Conservation (phyloP, 768 basidiomycete genomes). For the Phylloporus scabripes region DNA sequence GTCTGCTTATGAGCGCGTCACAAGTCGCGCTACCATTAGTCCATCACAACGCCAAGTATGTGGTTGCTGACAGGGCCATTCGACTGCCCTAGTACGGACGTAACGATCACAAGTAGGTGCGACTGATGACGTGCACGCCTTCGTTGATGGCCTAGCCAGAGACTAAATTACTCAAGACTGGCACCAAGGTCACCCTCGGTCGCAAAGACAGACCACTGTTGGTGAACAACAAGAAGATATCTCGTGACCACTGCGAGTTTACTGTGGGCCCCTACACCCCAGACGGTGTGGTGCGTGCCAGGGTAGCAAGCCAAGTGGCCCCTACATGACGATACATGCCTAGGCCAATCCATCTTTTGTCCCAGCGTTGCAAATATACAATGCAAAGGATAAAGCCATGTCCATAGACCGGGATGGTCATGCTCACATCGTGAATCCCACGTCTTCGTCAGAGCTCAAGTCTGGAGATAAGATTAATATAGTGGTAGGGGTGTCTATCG, state of each 20-base stretch:
- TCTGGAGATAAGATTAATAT: constrained; percentile 52
- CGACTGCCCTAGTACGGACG: constrained; percentile 36
- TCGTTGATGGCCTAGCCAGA: constrained; percentile 26
- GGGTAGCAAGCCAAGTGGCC: neutral
- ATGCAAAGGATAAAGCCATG: constrained; percentile 44
- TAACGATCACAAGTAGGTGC: constrained; percentile 37
- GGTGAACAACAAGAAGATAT: constrained; percentile 60
- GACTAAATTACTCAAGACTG: constrained; percentile 59
- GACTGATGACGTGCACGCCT: constrained; percentile 19
- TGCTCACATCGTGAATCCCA: constrained; percentile 32
- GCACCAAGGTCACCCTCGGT: constrained; percentile 49
- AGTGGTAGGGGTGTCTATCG: constrained; percentile 37
- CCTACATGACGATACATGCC: neutral
- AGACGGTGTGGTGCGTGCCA: constrained; percentile 49
- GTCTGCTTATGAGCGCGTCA: neutral
- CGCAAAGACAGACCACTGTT: constrained; percentile 49
- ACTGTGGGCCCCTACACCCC: constrained; percentile 46
- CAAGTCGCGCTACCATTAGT: neutral
- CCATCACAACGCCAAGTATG: constrained; percentile 37
- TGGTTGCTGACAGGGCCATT: constrained; percentile 55
- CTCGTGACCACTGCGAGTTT: constrained; percentile 55
- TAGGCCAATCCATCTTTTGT: constrained; percentile 46
- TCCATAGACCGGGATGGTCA: constrained; percentile 36
- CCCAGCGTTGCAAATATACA: constrained; percentile 46
- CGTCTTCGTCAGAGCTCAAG: constrained; percentile 38